A percentile compares a stretch with the other conserved stretches of the same genome.
Conservation (phyloP, 108 stramenopile genomes). For the Tribonema minus region DNA sequence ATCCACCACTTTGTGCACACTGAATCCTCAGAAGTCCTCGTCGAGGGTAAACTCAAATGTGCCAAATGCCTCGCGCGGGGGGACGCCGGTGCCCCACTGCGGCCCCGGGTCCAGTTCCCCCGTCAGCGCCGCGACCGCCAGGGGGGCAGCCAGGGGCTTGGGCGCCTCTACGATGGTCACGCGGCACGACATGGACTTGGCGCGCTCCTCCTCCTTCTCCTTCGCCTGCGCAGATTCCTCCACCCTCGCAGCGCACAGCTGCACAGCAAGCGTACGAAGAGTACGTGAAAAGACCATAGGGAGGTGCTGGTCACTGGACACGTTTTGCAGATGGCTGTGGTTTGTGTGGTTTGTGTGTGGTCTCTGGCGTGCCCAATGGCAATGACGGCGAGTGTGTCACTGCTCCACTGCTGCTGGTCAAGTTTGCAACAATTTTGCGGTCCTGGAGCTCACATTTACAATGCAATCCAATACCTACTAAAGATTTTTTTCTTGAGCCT, state of each 20-base stretch:
- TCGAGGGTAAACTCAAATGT: constrained; percentile 13
- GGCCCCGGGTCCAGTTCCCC: too few relatives aligned
- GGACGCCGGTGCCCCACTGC: neutral
- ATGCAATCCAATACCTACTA: too few relatives aligned
- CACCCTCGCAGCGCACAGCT: constrained; percentile 13
- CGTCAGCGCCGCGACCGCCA: too few relatives aligned
- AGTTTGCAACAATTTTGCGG: too few relatives aligned
- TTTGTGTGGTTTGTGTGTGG: too few relatives aligned
- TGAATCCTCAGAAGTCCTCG: constrained; percentile 20
- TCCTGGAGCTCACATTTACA: too few relatives aligned
- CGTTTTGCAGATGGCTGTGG: neutral
- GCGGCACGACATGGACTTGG: constrained; percentile 12
- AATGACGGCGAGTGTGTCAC: too few relatives aligned
- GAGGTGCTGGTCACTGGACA: neutral
- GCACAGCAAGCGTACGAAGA: neutral
- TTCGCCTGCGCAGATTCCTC: constrained; percentile 10
- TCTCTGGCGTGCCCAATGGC: too few relatives aligned
- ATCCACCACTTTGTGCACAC: too few relatives aligned
- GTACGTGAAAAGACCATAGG: neutral
- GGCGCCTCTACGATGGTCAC: constrained; percentile 21
- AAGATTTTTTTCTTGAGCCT: too few relatives aligned
- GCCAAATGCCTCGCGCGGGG: constrained; percentile 5
- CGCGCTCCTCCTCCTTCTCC: constrained; percentile 2
- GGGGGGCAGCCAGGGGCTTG: neutral
- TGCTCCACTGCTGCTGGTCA: too few relatives aligned